Evolutionary conservation across 2,329 filamentous ascomycete genomes (phyloP).

Genomic region (Harringtonia aguacate): DNA sequence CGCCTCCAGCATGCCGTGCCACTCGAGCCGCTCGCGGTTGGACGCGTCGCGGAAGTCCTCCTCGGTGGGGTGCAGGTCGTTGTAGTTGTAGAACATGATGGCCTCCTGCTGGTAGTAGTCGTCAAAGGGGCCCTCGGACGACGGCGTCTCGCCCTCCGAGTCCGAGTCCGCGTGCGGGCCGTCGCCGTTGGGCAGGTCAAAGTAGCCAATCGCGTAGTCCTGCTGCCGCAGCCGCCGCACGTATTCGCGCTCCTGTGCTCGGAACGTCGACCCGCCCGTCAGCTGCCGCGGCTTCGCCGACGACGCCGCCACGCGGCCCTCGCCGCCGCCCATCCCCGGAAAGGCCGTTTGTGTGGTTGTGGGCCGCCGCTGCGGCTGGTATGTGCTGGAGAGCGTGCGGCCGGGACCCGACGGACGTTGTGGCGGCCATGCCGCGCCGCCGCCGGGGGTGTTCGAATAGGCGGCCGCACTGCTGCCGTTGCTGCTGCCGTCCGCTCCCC

Average conservation of each 20-base stretch:
- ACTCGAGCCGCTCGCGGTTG: constrained; percentile 85
- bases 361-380: constrained; percentile 54
- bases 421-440: constrained; percentile 29
- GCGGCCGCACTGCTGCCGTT: constrained; percentile 6
- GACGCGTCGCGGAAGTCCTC: constrained; percentile 84
- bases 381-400: constrained; percentile 69
- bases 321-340: constrained; percentile 22
- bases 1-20: constrained; percentile 95
- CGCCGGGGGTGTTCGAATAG: constrained; percentile 14
- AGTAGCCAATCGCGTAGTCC: constrained; percentile 50
- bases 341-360: constrained; percentile 13
- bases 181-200: constrained; percentile 55
- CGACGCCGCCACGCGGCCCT: constrained; percentile 20
- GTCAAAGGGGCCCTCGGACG: constrained; percentile 73
- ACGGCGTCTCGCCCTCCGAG: constrained; percentile 82
- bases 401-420: constrained; percentile 59
- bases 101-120: constrained; percentile 87
- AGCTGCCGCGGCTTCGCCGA: constrained; percentile 40
- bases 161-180: constrained; percentile 64
- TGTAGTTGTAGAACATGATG: constrained; percentile 83
- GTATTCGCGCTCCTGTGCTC: constrained; percentile 88
- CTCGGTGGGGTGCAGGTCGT: constrained; percentile 76
- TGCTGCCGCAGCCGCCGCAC: constrained; percentile 84
- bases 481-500: constrained; percentile 3
- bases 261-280: constrained; percentile 37